Conservation (phyloP, 768 basidiomycete genomes). For the Trametes coccinea region DNA sequence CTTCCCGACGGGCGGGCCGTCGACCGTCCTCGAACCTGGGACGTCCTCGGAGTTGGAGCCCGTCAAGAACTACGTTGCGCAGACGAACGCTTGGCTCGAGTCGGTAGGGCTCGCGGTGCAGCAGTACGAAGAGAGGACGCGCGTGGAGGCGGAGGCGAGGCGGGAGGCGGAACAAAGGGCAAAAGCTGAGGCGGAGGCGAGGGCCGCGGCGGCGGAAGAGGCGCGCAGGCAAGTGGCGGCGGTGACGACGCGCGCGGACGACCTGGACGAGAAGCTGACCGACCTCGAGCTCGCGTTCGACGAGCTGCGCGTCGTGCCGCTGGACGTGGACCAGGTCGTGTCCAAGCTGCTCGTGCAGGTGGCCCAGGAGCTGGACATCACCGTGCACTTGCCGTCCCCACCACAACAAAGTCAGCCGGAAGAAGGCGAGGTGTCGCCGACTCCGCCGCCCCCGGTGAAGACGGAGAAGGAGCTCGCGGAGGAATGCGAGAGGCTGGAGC, state of each 20-base stretch:
- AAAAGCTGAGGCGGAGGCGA: not conserved
- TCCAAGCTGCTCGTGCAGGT: not conserved
- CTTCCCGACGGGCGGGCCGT: not conserved
- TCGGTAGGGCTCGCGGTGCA: not conserved
- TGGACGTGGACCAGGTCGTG: not conserved
- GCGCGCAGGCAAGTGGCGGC: not conserved
- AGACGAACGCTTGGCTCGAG: not conserved
- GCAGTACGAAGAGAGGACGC: not conserved
- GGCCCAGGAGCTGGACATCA: not conserved
- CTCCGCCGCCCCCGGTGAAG: not conserved
- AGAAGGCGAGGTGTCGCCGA: slow-evolving; percentile 1
- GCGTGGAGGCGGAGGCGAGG: not conserved
- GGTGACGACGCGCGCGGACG: not conserved
- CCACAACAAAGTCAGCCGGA: not conserved
- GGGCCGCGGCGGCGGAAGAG: not conserved
- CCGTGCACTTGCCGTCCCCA: not conserved
- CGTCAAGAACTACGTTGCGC: not conserved
- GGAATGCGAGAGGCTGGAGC: slow-evolving; percentile 3
- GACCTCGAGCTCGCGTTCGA: slow-evolving; percentile 10
- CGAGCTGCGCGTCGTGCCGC: not conserved
- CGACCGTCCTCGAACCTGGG: not conserved
- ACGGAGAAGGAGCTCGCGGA: slow-evolving; percentile 9
- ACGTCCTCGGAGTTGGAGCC: not conserved
- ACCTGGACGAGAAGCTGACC: slow-evolving; percentile 7
- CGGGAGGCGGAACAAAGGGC: not conserved